Percentiles rank a stretch among this genome's conserved stretches.
These are phyloP conservation scores for Stellera chamaejasme DNA, from an alignment of 345 rosid species.

Conservation along the genomic window DNA sequence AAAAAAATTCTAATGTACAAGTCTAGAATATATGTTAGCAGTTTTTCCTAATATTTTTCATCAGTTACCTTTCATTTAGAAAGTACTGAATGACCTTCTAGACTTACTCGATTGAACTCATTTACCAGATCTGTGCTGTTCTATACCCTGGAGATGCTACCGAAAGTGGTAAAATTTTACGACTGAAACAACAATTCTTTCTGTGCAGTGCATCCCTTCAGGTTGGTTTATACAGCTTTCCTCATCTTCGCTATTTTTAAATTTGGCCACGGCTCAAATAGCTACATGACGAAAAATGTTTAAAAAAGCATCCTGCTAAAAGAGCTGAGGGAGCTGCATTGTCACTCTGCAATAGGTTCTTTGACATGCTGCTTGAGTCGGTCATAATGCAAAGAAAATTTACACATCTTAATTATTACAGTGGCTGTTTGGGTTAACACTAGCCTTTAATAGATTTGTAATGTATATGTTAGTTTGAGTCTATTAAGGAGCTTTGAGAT, in stretches of 20 bases:
- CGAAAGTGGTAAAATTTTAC: slow-evolving; percentile 88
- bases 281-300: too few species aligned
- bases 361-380: too few species aligned
- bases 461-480: not conserved
- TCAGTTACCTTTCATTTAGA: not conserved
- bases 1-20: too few species aligned
- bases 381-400: too few species aligned
- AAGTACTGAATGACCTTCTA: slow-evolving; percentile 1
- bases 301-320: too few species aligned
- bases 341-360: too few species aligned
- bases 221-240: slow-evolving; percentile 32
- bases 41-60: not conserved
- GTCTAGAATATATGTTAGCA: not conserved
- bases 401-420: not conserved
- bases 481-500: not conserved
- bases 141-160: slow-evolving; percentile 98
- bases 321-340: too few species aligned
- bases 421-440: not conserved
- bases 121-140: slow-evolving; percentile 79
- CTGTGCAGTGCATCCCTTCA: slow-evolving; percentile 98
- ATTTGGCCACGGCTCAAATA: too few species aligned
- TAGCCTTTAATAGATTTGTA: not conserved
- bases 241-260: not conserved
- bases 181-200: slow-evolving; percentile 93
- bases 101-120: not conserved